Evolutionary conservation across 2,329 filamentous ascomycete species (phyloP).

Genomic region (Torrubiella hemipterigena): DNA sequence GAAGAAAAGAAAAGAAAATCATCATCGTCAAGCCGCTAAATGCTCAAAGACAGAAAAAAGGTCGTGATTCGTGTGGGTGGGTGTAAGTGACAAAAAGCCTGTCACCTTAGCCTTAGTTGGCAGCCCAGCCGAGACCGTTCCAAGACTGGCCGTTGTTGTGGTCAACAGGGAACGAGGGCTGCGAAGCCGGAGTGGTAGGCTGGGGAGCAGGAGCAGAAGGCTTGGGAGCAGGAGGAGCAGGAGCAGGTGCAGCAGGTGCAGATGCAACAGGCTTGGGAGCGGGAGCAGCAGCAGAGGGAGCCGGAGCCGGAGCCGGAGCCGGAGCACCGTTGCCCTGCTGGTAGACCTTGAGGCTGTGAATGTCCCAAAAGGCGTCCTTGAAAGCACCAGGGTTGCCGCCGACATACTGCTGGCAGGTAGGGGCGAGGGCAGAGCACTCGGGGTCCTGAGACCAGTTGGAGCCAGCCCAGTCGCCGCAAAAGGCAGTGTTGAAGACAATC

Average conservation of each 20-base stretch:
- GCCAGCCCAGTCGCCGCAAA: conserved; percentile 84
- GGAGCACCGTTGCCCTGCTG: conserved; percentile 3
- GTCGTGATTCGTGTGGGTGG: too few species aligned
- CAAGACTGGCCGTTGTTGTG: too few species aligned
- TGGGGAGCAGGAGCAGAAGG: neutral
- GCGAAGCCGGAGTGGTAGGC: too few species aligned
- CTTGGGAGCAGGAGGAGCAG: neutral
- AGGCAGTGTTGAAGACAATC: conserved; percentile 71
- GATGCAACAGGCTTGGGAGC: neutral
- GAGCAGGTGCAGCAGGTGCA: neutral
- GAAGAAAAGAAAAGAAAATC: too few species aligned
- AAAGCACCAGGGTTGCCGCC: conserved; percentile 59
- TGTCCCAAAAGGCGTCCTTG: conserved; percentile 61
- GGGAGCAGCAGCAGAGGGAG: neutral
- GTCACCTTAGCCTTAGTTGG: too few species aligned
- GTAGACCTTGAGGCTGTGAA: conserved; percentile 61
- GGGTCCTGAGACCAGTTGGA: conserved; percentile 46
- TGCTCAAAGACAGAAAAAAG: too few species aligned
- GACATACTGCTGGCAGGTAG: conserved; percentile 63
- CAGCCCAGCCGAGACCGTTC: too few species aligned
- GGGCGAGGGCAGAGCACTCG: conserved; percentile 47
- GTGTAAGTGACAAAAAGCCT: too few species aligned
- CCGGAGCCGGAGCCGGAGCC: neutral
- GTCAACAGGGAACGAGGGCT: too few species aligned
- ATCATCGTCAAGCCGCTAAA: too few species aligned